phyloP scores from a whole-genome alignment of 2,329 filamentous ascomycete genomes.

The Sarocladiaceae sp. region DNA sequence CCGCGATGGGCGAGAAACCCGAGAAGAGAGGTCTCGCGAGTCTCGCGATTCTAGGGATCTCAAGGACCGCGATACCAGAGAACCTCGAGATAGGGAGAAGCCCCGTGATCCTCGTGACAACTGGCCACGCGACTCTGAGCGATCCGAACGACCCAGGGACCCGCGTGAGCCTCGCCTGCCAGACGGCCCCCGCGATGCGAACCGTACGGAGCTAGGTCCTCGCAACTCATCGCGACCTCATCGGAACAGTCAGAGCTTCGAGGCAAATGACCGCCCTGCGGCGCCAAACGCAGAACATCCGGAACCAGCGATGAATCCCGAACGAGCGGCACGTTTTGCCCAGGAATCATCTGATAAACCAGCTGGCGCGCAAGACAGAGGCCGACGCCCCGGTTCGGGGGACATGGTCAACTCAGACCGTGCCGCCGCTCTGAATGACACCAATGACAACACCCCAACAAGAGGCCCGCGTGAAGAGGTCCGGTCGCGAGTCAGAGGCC shows the following conservation, averaged over 20 bases:
- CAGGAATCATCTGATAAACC: constrained; percentile 23
- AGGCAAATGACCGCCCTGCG: neutral
- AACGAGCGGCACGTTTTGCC: constrained; percentile 44
- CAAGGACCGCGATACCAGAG: constrained; percentile 26
- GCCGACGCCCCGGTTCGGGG: constrained; percentile 22
- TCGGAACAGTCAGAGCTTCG: constrained; percentile 22
- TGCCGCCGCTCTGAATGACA: constrained; percentile 37
- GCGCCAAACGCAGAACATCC: constrained; percentile 12
- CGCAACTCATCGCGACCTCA: constrained; percentile 16
- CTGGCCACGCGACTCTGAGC: constrained; percentile 33
- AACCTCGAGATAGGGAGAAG: constrained; percentile 28
- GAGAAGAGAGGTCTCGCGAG: constrained; percentile 14
- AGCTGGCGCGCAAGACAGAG: constrained; percentile 21
- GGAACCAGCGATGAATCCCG: constrained; percentile 49
- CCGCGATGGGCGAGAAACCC: constrained; percentile 28
- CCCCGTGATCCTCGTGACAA: constrained; percentile 29
- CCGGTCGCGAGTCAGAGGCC: constrained; percentile 23
- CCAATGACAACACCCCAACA: constrained; percentile 24
- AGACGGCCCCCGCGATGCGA: constrained; percentile 4
- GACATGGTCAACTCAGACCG: constrained; percentile 40
- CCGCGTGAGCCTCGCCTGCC: constrained; percentile 15
- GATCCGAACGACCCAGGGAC: constrained; percentile 36
- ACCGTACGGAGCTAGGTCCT: constrained; percentile 14
- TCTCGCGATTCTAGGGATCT: constrained; percentile 9
- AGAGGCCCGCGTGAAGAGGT: constrained; percentile 37